Percentiles rank a stretch among this genome's conserved stretches.
These are phyloP conservation scores for Escovopsis sp. DNA, from an alignment of 2,329 filamentous ascomycete species.

Conservation along the genomic window DNA sequence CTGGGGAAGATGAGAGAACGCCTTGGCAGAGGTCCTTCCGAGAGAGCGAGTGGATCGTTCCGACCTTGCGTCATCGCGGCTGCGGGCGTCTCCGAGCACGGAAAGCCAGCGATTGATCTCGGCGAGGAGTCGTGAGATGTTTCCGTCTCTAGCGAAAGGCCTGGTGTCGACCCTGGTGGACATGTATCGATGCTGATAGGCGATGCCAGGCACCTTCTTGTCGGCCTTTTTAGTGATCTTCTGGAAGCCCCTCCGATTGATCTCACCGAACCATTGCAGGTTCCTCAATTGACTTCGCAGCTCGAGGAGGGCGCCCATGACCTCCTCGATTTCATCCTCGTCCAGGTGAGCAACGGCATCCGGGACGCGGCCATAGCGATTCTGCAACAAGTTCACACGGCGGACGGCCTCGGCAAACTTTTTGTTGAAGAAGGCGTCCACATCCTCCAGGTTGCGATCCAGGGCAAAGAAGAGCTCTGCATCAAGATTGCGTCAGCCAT, in stretches of 20 bases:
- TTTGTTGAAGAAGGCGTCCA: conserved; percentile 93
- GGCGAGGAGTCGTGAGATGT: conserved; percentile 31
- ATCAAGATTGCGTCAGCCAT: conserved; percentile 4
- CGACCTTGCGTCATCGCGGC: conserved; percentile 61
- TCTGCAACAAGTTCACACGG: conserved; percentile 71
- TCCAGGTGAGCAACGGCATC: conserved; percentile 62
- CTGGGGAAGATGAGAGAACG: conserved; percentile 56
- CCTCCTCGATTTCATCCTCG: conserved; percentile 77
- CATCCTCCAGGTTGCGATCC: conserved; percentile 93
- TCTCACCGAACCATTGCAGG: conserved; percentile 93
- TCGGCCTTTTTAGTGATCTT: conserved; percentile 99
- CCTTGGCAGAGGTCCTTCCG: conserved; percentile 61
- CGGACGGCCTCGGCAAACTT: conserved; percentile 77
- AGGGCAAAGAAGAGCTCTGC: conserved; percentile 93
- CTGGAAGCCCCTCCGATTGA: conserved; percentile 86
- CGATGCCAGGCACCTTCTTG: conserved; percentile 70
- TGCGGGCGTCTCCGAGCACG: conserved; percentile 60
- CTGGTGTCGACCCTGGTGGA: conserved; percentile 80
- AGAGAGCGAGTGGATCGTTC: conserved; percentile 62
- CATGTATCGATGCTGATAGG: conserved; percentile 74
- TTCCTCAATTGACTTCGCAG: conserved; percentile 78
- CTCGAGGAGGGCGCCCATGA: conserved; percentile 81
- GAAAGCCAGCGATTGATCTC: conserved; percentile 88
- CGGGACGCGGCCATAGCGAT: conserved; percentile 65
- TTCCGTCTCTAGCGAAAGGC: conserved; percentile 65